Percentiles rank a stretch among this genome's conserved stretches.
Conservation (phyloP, 1,284 basidiomycete species). For the Ustilago lituana region DNA sequence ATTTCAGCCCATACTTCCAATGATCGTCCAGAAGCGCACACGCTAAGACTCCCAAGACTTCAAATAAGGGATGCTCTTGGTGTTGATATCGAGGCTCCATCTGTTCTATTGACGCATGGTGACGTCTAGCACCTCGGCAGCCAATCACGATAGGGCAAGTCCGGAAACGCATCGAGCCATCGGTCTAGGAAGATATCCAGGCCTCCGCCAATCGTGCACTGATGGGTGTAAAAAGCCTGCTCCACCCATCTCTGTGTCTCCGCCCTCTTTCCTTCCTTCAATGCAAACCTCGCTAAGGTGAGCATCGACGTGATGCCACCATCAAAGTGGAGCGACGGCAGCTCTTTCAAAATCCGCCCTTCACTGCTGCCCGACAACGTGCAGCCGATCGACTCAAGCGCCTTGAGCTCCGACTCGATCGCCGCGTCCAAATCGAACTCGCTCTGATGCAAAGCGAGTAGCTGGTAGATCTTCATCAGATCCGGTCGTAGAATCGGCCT, state of each 20-base stretch:
- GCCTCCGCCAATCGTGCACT: constrained; percentile 61
- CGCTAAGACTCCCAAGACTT: too few relatives aligned
- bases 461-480: constrained; percentile 52
- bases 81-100: too few relatives aligned
- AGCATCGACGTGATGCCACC: constrained; percentile 55
- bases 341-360: constrained; percentile 28
- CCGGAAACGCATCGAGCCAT: constrained; percentile 44
- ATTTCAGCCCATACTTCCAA: too few relatives aligned
- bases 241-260: constrained; percentile 40
- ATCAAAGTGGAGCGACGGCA: constrained; percentile 59
- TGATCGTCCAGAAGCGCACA: too few relatives aligned
- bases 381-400: constrained; percentile 43
- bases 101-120: not conserved
- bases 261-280: constrained; percentile 6
- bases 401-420: constrained; percentile 23
- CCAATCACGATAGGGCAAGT: constrained; percentile 37
- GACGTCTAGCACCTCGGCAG: constrained; percentile 24
- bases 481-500: constrained; percentile 53
- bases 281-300: constrained; percentile 26
- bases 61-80: too few relatives aligned
- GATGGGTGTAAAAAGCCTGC: constrained; percentile 54
- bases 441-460: constrained; percentile 45
- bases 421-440: constrained; percentile 38
- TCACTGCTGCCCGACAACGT: not conserved
- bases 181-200: constrained; percentile 55